Percentiles rank a stretch among this genome's conserved stretches.
These are phyloP conservation scores for Thalassiosira ordinaria DNA, from an alignment of 352 stramenopile species.

Conservation along the genomic window DNA sequence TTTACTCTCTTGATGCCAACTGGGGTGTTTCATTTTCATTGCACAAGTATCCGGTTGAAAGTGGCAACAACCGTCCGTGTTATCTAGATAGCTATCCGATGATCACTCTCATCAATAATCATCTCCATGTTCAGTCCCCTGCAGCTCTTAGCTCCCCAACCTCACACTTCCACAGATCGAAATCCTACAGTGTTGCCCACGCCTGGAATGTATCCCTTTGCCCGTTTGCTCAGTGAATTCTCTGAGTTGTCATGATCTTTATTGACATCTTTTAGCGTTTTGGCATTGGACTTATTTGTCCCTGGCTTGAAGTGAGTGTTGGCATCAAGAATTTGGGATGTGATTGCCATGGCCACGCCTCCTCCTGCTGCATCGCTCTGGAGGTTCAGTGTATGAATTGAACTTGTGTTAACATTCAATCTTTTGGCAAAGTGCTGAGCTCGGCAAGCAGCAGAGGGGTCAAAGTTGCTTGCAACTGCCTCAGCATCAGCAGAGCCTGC, in stretches of 20 bases:
- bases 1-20: too few species aligned
- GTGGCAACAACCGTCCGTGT: too few species aligned
- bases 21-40: too few species aligned
- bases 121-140: too few species aligned
- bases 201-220: constrained; percentile 55
- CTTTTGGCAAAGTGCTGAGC: constrained; percentile 49
- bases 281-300: background rate
- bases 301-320: constrained; percentile 40
- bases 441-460: constrained; percentile 22
- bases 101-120: too few species aligned
- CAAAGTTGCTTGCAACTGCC: constrained; percentile 72
- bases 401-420: constrained; percentile 1
- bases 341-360: constrained; percentile 42
- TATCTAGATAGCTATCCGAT: too few species aligned
- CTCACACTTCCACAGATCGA: background rate
- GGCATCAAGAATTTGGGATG: constrained; percentile 53
- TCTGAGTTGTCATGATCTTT: constrained; percentile 13
- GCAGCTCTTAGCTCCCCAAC: too few species aligned
- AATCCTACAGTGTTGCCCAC: constrained; percentile 16
- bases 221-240: constrained; percentile 44
- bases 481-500: constrained; percentile 74
- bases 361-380: constrained; percentile 16
- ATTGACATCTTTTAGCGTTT: background rate
- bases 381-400: background rate
- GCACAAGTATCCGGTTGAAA: too few species aligned